phyloP scores from a whole-genome alignment of 208 protist genomes.

The Crithidia expoeki region DNA sequence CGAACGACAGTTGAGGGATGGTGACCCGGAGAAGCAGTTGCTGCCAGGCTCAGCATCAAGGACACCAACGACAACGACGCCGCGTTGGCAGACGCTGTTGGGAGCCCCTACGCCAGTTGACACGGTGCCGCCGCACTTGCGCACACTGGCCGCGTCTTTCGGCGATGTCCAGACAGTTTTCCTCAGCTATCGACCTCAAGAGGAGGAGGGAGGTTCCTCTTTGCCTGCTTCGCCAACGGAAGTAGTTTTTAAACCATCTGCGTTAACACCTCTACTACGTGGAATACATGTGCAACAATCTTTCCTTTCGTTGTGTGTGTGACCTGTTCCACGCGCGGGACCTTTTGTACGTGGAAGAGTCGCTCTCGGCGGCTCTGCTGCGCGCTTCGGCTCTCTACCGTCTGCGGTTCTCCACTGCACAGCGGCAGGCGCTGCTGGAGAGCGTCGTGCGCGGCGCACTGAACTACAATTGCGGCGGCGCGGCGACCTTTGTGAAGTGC shows the following conservation, averaged over 20 bases:
- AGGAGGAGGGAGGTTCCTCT: conserved; percentile 1
- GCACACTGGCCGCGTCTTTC: conserved; percentile 41
- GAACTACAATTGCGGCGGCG: background rate
- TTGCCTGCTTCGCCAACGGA: background rate
- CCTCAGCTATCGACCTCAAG: conserved; percentile 27
- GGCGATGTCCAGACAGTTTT: conserved; percentile 57
- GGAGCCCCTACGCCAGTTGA: background rate
- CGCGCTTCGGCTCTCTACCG: conserved; percentile 36
- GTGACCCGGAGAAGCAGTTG: no score
- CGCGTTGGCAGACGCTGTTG: conserved; percentile 24
- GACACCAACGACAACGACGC: background rate
- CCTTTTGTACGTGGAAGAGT: conserved; percentile 54
- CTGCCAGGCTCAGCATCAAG: no score
- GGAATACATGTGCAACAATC: no score
- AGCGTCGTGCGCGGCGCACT: conserved; percentile 28
- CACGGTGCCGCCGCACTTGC: conserved; percentile 7
- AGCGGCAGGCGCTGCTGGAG: conserved; percentile 23
- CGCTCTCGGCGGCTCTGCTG: conserved; percentile 49
- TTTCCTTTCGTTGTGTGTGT: conserved; percentile 5
- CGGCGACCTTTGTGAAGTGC: background rate
- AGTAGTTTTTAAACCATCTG: background rate
- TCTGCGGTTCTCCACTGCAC: conserved; percentile 17
- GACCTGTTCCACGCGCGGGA: background rate
- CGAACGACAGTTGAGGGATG: background rate
- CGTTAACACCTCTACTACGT: no score